Evolutionary conservation across 345 rosid species (phyloP).

Genomic region (Limnanthes douglasii): DNA sequence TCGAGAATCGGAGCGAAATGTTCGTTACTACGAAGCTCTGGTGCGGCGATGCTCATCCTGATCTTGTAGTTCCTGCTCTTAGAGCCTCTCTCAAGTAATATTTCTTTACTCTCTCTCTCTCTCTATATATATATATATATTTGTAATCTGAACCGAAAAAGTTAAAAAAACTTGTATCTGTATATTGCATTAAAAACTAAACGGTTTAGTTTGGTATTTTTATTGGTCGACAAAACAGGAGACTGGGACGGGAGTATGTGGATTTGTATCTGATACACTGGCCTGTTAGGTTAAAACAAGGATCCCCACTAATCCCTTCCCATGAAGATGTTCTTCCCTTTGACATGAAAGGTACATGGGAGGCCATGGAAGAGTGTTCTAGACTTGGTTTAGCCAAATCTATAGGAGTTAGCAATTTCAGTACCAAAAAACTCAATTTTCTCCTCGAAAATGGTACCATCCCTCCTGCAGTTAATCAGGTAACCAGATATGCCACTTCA

Average conservation of each 20-base stretch:
- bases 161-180: too few species aligned
- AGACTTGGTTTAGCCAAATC: constrained; percentile 13
- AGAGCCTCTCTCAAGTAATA: too few species aligned
- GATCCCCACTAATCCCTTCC: not conserved
- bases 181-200: too few species aligned
- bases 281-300: constrained; percentile 14
- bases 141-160: too few species aligned
- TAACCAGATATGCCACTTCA: not conserved
- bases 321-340: constrained; percentile 9
- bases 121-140: too few species aligned
- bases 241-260: constrained; percentile 15
- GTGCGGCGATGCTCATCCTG: constrained; percentile 39
- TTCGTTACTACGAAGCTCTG: constrained; percentile 47
- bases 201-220: too few species aligned
- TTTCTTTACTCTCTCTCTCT: too few species aligned
- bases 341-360: constrained; percentile 13
- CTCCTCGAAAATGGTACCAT: constrained; percentile 6
- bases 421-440: constrained; percentile 9
- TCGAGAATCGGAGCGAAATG: constrained; percentile 32
- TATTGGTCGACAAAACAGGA: too few species aligned
- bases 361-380: constrained; percentile 20
- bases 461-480: constrained; percentile 20
- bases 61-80: too few species aligned
- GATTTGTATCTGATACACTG: constrained; percentile 23
- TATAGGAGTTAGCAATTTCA: constrained; percentile 23